Conservation (phyloP, 495 filamentous ascomycete species). For the Glarea lozoyensis region DNA sequence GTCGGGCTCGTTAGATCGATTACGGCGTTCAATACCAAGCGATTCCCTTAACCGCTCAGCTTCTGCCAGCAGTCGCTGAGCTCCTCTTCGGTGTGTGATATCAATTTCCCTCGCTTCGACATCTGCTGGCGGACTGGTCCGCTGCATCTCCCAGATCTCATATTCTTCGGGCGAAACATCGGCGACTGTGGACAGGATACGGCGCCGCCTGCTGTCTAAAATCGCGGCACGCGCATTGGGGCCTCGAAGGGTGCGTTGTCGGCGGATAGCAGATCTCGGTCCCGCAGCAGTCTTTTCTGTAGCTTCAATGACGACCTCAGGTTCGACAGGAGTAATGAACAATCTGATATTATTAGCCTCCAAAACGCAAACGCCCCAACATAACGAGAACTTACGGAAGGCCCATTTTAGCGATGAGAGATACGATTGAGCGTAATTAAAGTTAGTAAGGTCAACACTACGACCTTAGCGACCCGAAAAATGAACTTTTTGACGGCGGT, state of each 20-base stretch:
- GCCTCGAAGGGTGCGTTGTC: constrained; percentile 27
- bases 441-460: background rate
- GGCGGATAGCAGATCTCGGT: constrained; percentile 66
- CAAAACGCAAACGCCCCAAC: constrained; percentile 25
- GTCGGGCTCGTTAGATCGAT: constrained; percentile 5
- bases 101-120: constrained; percentile 1
- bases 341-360: constrained; percentile 29
- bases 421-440: too few relatives aligned
- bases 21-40: constrained; percentile 14
- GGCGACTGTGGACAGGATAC: constrained; percentile 11
- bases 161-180: constrained; percentile 3
- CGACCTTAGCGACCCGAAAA: constrained; percentile 8
- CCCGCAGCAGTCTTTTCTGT: constrained; percentile 37
- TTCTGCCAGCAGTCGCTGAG: constrained; percentile 8
- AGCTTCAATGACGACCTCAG: constrained; percentile 45
- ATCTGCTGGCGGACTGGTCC: background rate
- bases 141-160: constrained; percentile 5
- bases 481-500: constrained; percentile 2
- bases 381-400: constrained; percentile 57
- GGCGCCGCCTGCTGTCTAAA: constrained; percentile 19
- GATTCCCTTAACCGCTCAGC: constrained; percentile 11
- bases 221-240: constrained; percentile 30
- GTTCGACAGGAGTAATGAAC: constrained; percentile 45
- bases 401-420: constrained; percentile 55
- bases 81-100: constrained; percentile 1